Conservation (phyloP, 352 stramenopile species). For the Aphanomyces cochlioides region DNA sequence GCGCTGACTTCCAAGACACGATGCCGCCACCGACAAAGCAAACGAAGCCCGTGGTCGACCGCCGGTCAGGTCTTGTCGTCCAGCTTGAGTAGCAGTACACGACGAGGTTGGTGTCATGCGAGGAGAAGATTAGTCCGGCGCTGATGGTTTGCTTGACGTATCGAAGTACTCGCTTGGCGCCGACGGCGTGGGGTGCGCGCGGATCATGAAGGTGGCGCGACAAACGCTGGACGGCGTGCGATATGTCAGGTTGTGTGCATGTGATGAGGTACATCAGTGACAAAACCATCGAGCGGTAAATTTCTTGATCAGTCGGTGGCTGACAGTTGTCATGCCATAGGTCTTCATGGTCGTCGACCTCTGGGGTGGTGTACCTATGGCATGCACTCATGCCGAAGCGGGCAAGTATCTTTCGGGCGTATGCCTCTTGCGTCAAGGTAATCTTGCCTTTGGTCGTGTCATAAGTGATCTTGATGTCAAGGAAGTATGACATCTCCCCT, state of each 20-base stretch:
- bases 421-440: too few relatives aligned
- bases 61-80: too few relatives aligned
- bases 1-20: too few relatives aligned
- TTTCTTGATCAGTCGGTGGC: background rate
- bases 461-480: slow-evolving; percentile 22
- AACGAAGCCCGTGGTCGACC: slow-evolving; percentile 13
- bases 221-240: too few relatives aligned
- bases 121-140: too few relatives aligned
- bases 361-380: too few relatives aligned
- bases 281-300: slow-evolving; percentile 21
- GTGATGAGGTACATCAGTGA: too few relatives aligned
- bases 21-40: background rate
- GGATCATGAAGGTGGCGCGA: slow-evolving; percentile 10
- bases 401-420: slow-evolving; percentile 15
- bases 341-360: too few relatives aligned
- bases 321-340: too few relatives aligned
- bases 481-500: slow-evolving; percentile 26
- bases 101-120: too few relatives aligned
- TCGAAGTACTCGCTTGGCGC: too few relatives aligned
- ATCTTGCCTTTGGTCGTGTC: background rate
- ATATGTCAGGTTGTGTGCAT: too few relatives aligned
- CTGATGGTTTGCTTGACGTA: slow-evolving; percentile 6
- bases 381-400: slow-evolving; percentile 11
- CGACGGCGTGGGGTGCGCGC: slow-evolving; percentile 4
- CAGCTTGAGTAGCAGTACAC: slow-evolving; percentile 16